phyloP scores from a whole-genome alignment of 140 eudicot species.

The Oenanthe javanica region DNA sequence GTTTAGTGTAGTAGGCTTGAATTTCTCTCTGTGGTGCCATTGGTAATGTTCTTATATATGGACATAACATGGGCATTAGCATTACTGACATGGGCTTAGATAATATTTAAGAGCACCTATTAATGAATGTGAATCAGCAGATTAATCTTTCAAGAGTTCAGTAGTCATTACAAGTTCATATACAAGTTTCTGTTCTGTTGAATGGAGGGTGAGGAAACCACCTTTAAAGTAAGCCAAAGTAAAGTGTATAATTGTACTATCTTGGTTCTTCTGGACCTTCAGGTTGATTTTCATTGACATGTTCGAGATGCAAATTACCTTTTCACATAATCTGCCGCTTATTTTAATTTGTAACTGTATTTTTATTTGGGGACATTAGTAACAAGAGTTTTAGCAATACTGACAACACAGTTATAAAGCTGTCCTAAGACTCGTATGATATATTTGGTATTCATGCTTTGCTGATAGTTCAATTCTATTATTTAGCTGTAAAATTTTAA shows the following conservation, averaged over 20 bases:
- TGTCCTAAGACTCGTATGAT: background rate
- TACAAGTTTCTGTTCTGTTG: background rate
- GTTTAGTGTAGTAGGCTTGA: slow-evolving; percentile 19
- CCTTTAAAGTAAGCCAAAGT: too few relatives aligned
- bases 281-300: too few relatives aligned
- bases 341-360: too few relatives aligned
- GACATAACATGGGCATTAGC: background rate
- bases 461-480: background rate
- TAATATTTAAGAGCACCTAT: background rate
- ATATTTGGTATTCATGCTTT: background rate
- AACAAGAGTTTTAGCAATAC: too few relatives aligned
- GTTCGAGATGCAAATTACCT: too few relatives aligned
- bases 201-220: too few relatives aligned
- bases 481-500: background rate
- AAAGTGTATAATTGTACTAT: too few relatives aligned
- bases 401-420: too few relatives aligned
- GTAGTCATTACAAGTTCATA: background rate
- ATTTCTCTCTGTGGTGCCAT: slow-evolving; percentile 26
- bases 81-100: background rate
- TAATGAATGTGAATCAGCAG: background rate
- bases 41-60: background rate
- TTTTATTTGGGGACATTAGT: too few relatives aligned
- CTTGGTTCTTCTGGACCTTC: too few relatives aligned
- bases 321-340: too few relatives aligned
- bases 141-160: background rate